A percentile compares a stretch with the other conserved stretches of the same genome.
phyloP scores from a whole-genome alignment of 225 moss, liverwort and hornwort species.

The Thuidium tamariscinum region DNA sequence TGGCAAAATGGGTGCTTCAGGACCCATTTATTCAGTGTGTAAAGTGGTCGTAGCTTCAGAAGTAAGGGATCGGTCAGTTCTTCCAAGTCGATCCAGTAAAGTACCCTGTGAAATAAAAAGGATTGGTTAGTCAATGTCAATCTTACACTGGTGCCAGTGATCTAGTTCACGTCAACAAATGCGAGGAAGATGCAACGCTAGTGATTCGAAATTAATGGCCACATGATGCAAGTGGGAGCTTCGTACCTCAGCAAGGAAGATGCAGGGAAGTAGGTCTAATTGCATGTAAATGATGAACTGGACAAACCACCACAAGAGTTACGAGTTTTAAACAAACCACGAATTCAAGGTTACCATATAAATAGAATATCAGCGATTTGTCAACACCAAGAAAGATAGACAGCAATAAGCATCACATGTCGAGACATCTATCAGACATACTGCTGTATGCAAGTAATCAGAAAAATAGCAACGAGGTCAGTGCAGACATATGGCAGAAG shows the following conservation, averaged over 20 bases:
- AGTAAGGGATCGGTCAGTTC: neutral
- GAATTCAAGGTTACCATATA: neutral
- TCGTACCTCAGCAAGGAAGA: conserved; percentile 24
- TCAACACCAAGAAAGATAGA: neutral
- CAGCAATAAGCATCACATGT: neutral
- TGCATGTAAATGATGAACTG: conserved; percentile 38
- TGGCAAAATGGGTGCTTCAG: conserved; percentile 2
- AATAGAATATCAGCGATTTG: neutral
- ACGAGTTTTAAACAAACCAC: conserved; percentile 6
- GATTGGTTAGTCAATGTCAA: neutral
- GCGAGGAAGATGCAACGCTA: neutral
- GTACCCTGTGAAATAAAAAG: neutral
- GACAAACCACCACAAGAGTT: conserved; percentile 33
- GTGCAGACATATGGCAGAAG: neutral
- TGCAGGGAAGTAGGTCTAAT: conserved; percentile 7
- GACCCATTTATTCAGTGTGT: neutral
- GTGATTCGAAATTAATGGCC: neutral
- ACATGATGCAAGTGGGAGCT: neutral
- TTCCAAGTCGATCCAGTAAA: conserved; percentile 1
- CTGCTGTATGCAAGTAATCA: neutral
- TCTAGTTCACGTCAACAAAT: neutral
- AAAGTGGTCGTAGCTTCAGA: neutral
- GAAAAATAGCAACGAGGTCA: neutral
- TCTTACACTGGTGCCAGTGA: neutral
- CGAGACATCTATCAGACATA: neutral